A percentile compares a stretch with the other conserved stretches of the same genome.
These are phyloP conservation scores for Xylariaceae sp. DNA, from an alignment of 2,329 filamentous ascomycete species.

Conservation along the genomic window DNA sequence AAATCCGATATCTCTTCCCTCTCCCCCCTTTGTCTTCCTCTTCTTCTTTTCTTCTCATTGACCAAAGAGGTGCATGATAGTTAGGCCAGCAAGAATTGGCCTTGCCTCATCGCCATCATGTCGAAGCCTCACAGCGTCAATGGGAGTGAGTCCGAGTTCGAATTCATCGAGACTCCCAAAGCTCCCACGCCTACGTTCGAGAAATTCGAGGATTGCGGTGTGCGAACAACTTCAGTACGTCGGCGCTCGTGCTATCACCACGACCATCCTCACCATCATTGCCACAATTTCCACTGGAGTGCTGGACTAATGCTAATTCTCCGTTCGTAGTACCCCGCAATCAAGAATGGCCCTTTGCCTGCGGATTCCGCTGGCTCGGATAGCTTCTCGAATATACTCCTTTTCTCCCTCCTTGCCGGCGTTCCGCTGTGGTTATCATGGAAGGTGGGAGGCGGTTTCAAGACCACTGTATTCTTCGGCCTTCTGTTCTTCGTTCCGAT, in stretches of 20 bases:
- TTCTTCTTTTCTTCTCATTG: conserved; percentile 6
- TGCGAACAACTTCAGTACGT: conserved; percentile 52
- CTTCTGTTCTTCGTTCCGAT: conserved; percentile 75
- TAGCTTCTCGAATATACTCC: conserved; percentile 77
- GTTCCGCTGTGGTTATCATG: conserved; percentile 79
- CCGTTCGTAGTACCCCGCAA: conserved; percentile 66
- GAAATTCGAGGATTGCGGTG: conserved; percentile 52
- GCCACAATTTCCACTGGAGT: neutral
- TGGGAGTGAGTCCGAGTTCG: conserved; percentile 54
- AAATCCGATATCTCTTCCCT: conserved; percentile 14
- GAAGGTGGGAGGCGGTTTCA: conserved; percentile 77
- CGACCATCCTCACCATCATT: neutral
- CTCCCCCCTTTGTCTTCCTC: conserved; percentile 13
- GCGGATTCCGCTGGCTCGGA: conserved; percentile 82
- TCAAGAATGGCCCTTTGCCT: conserved; percentile 91
- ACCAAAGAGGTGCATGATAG: conserved; percentile 13
- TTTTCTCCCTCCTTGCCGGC: conserved; percentile 64
- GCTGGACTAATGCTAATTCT: conserved; percentile 13
- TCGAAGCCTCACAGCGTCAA: conserved; percentile 46
- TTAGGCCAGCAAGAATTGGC: conserved; percentile 21
- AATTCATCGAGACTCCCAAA: conserved; percentile 59
- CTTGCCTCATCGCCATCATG: conserved; percentile 38
- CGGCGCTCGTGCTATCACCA: neutral
- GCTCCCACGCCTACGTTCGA: conserved; percentile 47
- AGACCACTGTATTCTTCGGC: conserved; percentile 84